Evolutionary conservation across 805 yeast genomes (phyloP), one percentile per base, ranked within the genome.

Genomic region (Kuraishia cidri): DNA sequence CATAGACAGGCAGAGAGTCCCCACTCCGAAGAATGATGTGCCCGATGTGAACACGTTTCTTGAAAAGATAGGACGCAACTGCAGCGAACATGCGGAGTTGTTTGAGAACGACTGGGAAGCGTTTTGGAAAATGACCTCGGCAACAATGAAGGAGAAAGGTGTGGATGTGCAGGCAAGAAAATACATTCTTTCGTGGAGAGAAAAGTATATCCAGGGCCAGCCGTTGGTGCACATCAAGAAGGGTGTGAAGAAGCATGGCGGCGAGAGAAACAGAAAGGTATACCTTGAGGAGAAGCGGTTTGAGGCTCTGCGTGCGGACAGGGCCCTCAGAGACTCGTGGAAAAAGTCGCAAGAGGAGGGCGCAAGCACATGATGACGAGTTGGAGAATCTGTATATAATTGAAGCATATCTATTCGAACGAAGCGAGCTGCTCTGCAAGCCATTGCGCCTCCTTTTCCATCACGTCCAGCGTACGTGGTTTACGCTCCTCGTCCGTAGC

Each of bases 191-290:
- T 62, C 69, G 29, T 87, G 94, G 79, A 66, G 73, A 31, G 78
- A 87, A 47, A 73, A 69, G 45, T 79, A 66, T 47, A 69, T 73
- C 45, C 67, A 72, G 38, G 74, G 78, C 34, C 67, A 64, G 34
- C 46, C 43, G 14, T 59, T 82, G 36, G 47, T 60, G 36, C 82
- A 76, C 47, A 64, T 73, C 41, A 71, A 70, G 44, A 56, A 62
- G 40, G 85, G 88, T 7, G 36, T 26, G n/a, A 78, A 69, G 64
- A 85, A 85, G 66, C 67, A 70, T 45, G 64, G 63, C 46, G 95
- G 96, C 48, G 96, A 87, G 58, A 73, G 95, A 54, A 80, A 75
- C 47, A 71, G 79, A 39, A 74, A 69, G 46, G 80, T 78, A 48
- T 69, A 68, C 43, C 59, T 65, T 12, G 90, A 94, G 7, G 71